Evolutionary conservation across 306 rosid species (phyloP).

Genomic region (Castanopsis chinensis): DNA sequence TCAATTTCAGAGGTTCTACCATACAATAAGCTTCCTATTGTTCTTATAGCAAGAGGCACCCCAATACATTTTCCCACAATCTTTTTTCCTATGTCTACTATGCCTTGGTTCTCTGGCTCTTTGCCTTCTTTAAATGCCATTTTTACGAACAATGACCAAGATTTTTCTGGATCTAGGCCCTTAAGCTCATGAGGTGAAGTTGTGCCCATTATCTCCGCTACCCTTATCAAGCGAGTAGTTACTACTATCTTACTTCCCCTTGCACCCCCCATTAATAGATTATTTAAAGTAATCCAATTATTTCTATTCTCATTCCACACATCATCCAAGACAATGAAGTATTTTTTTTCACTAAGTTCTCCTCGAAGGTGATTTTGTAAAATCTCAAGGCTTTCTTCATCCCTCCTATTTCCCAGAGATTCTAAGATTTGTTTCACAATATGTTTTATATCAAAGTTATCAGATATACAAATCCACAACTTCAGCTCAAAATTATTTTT

Average conservation of each 20-base stretch:
- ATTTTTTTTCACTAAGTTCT: too few species aligned
- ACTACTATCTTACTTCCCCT: slow-evolving; percentile 11
- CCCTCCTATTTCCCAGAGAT: too few species aligned
- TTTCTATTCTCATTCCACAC: not conserved
- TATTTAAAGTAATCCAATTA: not conserved
- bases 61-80: not conserved
- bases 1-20: not conserved
- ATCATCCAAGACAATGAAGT: too few species aligned
- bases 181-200: too few species aligned
- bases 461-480: too few species aligned
- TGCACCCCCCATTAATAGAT: not conserved
- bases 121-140: not conserved
- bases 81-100: not conserved
- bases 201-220: not conserved
- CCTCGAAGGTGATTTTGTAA: too few species aligned
- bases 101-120: not conserved
- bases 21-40: not conserved
- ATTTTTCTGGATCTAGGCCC: too few species aligned
- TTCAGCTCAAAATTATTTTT: too few species aligned
- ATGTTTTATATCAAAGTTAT: too few species aligned
- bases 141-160: not conserved
- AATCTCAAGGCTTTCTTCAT: too few species aligned
- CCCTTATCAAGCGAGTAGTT: not conserved
- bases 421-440: too few species aligned
- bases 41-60: not conserved